Conservation (phyloP, 805 yeast species). For the Kazachstania taianensis region DNA sequence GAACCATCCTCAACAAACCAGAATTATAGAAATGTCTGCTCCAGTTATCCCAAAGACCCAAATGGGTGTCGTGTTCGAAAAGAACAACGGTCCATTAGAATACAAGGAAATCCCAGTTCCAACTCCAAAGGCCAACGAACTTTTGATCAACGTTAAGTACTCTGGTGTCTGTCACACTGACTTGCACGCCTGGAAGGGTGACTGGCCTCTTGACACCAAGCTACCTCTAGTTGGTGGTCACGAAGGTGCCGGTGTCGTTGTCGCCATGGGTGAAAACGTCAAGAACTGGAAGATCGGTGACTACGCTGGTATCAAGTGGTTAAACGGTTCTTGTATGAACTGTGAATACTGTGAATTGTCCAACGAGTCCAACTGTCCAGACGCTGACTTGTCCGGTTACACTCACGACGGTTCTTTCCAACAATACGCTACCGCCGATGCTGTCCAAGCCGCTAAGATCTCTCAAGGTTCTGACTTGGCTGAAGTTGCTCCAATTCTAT, state of each 20-base stretch:
- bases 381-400: slow-evolving; percentile 65
- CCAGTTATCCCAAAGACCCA: slow-evolving; percentile 36
- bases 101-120: slow-evolving; percentile 50
- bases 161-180: slow-evolving; percentile 72
- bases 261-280: slow-evolving; percentile 50
- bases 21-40: slow-evolving; percentile 19
- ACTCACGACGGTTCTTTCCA: slow-evolving; percentile 64
- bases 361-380: slow-evolving; percentile 55
- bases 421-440: slow-evolving; percentile 56
- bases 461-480: slow-evolving; percentile 47
- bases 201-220: slow-evolving; percentile 52
- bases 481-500: slow-evolving; percentile 50
- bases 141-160: slow-evolving; percentile 56
- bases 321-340: slow-evolving; percentile 54
- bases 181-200: slow-evolving; percentile 67
- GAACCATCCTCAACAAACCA: slow-evolving; percentile 5
- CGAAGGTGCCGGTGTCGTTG: slow-evolving; percentile 67
- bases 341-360: slow-evolving; percentile 55
- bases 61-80: slow-evolving; percentile 40
- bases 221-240: slow-evolving; percentile 64
- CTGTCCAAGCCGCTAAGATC: slow-evolving; percentile 51
- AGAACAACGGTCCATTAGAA: slow-evolving; percentile 34
- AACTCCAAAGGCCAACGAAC: slow-evolving; percentile 51
- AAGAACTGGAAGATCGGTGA: slow-evolving; percentile 55
- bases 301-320: slow-evolving; percentile 59